phyloP scores from a whole-genome alignment of 2,329 filamentous ascomycete genomes.

The Atkinsonella texensis region DNA sequence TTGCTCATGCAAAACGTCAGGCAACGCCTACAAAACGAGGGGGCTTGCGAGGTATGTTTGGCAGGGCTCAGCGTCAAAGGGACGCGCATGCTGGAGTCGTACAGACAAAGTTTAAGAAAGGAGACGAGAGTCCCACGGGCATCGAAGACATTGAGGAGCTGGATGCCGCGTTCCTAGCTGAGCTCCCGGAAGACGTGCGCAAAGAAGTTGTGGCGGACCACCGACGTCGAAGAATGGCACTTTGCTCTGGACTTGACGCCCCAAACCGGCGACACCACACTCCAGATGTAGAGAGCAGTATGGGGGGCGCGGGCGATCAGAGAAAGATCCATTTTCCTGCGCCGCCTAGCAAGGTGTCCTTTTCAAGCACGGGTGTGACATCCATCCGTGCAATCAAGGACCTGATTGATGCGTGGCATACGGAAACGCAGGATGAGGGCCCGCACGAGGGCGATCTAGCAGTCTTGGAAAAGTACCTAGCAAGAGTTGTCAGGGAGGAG shows the following conservation, averaged over 20 bases:
- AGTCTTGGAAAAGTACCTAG: conserved; percentile 62
- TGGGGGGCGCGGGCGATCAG: conserved; percentile 23
- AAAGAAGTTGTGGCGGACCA: conserved; percentile 69
- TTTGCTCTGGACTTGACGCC: conserved; percentile 37
- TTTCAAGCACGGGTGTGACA: conserved; percentile 31
- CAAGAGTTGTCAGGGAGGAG: conserved; percentile 62
- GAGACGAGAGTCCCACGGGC: conserved; percentile 14
- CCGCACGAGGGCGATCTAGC: conserved; percentile 70
- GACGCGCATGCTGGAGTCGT: conserved; percentile 48
- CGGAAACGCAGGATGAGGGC: conserved; percentile 57
- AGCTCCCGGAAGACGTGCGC: conserved; percentile 70
- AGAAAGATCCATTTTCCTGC: conserved; percentile 33
- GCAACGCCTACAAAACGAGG: conserved; percentile 56
- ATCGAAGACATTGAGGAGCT: conserved; percentile 35
- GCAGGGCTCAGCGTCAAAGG: conserved; percentile 37
- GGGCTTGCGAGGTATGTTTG: conserved; percentile 26
- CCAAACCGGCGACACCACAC: conserved; percentile 15
- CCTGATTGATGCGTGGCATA: conserved; percentile 66
- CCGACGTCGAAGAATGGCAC: conserved; percentile 40
- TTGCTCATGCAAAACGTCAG: conserved; percentile 38
- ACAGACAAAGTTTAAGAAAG: conserved; percentile 56
- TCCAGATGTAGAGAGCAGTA: conserved; percentile 13
- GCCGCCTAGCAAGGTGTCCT: conserved; percentile 32
- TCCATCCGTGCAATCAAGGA: conserved; percentile 51
- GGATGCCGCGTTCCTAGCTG: conserved; percentile 64